Base-by-base conservation (phyloP, 768 basidiomycete species). In the Phlegmacium glaucopus region DNA sequence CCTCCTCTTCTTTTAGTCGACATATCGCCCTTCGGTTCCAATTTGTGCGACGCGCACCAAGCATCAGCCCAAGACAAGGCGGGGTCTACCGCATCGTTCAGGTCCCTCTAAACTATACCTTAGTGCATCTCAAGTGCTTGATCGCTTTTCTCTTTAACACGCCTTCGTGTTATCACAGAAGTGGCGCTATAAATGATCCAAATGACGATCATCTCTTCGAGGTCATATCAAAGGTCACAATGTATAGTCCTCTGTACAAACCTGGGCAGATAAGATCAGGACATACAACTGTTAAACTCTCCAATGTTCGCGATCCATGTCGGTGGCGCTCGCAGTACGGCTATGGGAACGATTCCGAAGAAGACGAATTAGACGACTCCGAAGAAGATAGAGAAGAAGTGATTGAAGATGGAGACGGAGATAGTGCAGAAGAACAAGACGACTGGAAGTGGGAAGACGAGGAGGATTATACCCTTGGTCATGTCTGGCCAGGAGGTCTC, bases 371-470 rank as follows among this genome's bases (percentile, higher is more conserved):
- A 30, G 53, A 58, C 6, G 64, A 63, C 1, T 62, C 65, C 6
- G 66, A 66, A 61, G 74, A 72, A 22, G 64, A 63, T 61, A 69
- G 75, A 39, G 63, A 64, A 0, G 68, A 70, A 44, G 73, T 75
- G 47, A 65, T 67, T 32, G 54, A 53, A 4, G 54, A 48, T n/a
- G 54, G 56, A 16, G 47, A 51, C 13, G 53, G 47, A 4, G 61
- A 59, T 13, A 61, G 60, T 12, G 57, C 58, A 22, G 67, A 63
- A 9, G 70, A 67, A 30, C 68, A 73, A 0, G 72, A 72, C 5
- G 73, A 69, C 8, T 86, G 84, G 79, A 73, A 69, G 35, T 88
- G 85, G 86, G 77, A 80, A 42, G 76, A 80, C 2, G 87, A 88
- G 57, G 82, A 85, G 56, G 85, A 86, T 51, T 74, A 78, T 40